phyloP scores from a whole-genome alignment of 805 yeast genomes.

The Pichia nanzhaoensis region DNA sequence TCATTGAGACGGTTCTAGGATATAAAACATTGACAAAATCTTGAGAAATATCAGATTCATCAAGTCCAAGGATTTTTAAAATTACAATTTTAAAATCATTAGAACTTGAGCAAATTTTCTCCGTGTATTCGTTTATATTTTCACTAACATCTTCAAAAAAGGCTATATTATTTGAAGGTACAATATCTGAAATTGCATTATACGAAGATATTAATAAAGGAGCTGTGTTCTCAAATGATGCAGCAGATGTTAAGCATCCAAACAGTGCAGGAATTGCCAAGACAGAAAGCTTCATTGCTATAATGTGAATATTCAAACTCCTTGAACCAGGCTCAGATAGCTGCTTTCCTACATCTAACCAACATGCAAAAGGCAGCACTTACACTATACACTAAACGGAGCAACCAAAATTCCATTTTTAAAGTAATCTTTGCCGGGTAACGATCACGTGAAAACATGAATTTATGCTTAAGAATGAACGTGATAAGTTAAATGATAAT shows the following conservation, averaged over 20 bases:
- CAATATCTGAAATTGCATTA: conserved; percentile 1
- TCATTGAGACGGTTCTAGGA: conserved; percentile 1
- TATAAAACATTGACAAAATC: conserved; percentile 11
- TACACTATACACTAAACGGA: background rate
- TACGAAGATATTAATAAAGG: conserved; percentile 23
- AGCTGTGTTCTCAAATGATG: conserved; percentile 29
- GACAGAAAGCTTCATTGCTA: background rate
- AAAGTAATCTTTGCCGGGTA: background rate
- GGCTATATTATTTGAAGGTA: conserved; percentile 17
- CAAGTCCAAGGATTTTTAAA: conserved; percentile 19
- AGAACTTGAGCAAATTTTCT: conserved; percentile 14
- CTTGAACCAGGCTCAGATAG: no score
- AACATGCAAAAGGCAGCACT: background rate
- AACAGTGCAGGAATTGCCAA: conserved; percentile 8
- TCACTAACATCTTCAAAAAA: conserved; percentile 8
- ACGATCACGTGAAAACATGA: background rate
- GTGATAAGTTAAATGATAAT: no score
- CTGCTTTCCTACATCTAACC: no score
- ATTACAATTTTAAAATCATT: conserved; percentile 10
- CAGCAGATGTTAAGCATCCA: conserved; percentile 4
- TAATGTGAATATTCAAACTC: no score
- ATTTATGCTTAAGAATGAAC: no score
- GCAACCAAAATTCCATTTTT: background rate
- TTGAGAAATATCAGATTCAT: conserved; percentile 13
- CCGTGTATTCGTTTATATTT: conserved; percentile 13